A percentile compares a stretch with the other conserved stretches of the same genome.
Evolutionary conservation across 108 stramenopile genomes (phyloP).

Genomic region (Craspedostauros australis): DNA sequence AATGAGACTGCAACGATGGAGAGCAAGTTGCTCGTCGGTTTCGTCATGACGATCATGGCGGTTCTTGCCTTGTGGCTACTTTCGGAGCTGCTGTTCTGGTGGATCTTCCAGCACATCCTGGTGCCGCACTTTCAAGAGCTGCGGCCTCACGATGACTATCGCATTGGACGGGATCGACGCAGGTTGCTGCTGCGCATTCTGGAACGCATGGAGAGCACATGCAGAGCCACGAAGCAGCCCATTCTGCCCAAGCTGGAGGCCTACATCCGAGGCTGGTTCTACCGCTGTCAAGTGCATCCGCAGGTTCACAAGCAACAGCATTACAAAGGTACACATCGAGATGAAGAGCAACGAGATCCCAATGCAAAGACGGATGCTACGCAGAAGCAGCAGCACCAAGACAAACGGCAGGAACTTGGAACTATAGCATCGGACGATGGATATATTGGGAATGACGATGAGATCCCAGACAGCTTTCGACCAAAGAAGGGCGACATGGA

Average conservation of each 20-base stretch:
- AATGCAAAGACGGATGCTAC: background rate
- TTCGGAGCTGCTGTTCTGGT: too few relatives aligned
- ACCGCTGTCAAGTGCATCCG: conserved; percentile 9
- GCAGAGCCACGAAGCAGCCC: conserved; percentile 3
- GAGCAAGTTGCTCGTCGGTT: too few relatives aligned
- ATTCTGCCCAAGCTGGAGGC: background rate
- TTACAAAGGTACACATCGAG: background rate
- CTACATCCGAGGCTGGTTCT: conserved; percentile 29
- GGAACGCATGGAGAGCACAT: conserved; percentile 29
- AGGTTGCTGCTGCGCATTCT: conserved; percentile 33
- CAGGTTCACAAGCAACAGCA: conserved; percentile 11
- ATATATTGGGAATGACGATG: background rate
- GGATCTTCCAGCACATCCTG: too few relatives aligned
- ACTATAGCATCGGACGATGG: background rate
- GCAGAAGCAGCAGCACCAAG: background rate
- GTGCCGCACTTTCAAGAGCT: too few relatives aligned
- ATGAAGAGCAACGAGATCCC: background rate
- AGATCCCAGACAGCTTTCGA: background rate
- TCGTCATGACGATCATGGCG: too few relatives aligned
- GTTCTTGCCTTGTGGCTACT: too few relatives aligned
- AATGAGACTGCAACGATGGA: too few relatives aligned
- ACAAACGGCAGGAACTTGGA: background rate
- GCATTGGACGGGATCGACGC: conserved; percentile 14
- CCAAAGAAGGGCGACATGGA: conserved; percentile 52
- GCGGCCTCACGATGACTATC: too few relatives aligned